These are phyloP conservation scores for Ceratocystiopsis sp. DNA, from an alignment of 2,329 filamentous ascomycete species.

Conservation along the genomic window DNA sequence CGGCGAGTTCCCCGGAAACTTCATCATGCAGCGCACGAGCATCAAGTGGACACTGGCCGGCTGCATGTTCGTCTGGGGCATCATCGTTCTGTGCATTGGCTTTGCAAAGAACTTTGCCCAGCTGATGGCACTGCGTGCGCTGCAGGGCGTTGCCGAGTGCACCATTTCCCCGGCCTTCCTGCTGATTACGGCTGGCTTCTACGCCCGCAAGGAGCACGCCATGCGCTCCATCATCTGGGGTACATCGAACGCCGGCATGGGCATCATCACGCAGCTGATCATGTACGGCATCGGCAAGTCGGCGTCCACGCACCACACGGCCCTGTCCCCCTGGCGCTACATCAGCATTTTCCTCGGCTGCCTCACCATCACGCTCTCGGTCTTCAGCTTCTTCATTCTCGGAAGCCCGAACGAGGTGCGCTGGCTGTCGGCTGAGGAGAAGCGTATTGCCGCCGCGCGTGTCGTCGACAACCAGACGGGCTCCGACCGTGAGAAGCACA, in stretches of 20 bases:
- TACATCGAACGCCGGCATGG: background rate
- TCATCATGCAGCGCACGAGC: constrained; percentile 13
- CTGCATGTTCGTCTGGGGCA: constrained; percentile 15
- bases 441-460: constrained; percentile 21
- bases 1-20: constrained; percentile 17
- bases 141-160: constrained; percentile 22
- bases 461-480: constrained; percentile 22
- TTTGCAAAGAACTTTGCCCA: constrained; percentile 22
- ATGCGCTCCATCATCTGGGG: background rate
- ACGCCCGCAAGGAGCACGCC: constrained; percentile 20
- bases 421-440: constrained; percentile 19
- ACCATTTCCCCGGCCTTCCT: constrained; percentile 22
- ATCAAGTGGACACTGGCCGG: constrained; percentile 12
- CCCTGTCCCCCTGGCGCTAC: constrained; percentile 14
- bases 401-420: constrained; percentile 17
- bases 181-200: constrained; percentile 20
- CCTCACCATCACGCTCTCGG: constrained; percentile 8
- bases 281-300: constrained; percentile 7
- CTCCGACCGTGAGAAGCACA: constrained; percentile 21
- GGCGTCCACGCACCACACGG: background rate
- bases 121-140: constrained; percentile 17
- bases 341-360: constrained; percentile 10
- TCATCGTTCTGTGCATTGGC: constrained; percentile 20
- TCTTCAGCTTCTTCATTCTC: constrained; percentile 16
- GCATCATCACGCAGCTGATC: background rate